These are phyloP conservation scores for Arabis hirsuta DNA, from an alignment of 345 rosid genomes.

Conservation along the genomic window DNA sequence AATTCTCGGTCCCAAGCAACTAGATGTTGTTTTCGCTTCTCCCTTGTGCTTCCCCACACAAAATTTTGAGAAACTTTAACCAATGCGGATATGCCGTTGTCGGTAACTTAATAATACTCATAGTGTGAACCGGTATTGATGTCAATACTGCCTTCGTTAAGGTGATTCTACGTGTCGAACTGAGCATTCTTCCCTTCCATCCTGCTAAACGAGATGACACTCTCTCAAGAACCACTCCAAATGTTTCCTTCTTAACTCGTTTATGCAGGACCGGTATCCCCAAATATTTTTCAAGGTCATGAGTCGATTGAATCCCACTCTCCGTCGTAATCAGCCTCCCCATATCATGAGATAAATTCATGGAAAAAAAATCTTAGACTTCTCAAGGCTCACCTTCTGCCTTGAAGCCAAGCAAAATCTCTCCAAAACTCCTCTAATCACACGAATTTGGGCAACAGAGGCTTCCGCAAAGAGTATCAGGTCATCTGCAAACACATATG, in stretches of 20 bases:
- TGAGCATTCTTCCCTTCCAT: no score
- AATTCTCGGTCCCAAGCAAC: no score
- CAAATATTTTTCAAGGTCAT: neutral
- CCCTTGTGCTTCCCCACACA: no score
- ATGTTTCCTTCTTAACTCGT: neutral
- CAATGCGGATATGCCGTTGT: no score
- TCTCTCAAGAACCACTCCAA: neutral
- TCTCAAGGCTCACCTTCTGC: neutral
- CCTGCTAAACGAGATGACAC: neutral
- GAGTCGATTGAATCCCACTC: neutral
- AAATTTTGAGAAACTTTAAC: no score
- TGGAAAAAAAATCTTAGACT: neutral
- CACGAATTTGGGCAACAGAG: neutral
- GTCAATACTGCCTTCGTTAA: no score
- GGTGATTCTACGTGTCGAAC: no score
- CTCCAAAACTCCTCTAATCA: neutral
- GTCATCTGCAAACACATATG: no score
- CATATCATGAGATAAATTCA: neutral
- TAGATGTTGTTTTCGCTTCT: no score
- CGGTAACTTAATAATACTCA: no score
- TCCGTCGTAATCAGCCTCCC: neutral
- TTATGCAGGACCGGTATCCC: neutral
- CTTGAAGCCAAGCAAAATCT: neutral
- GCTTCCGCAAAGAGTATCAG: no score
- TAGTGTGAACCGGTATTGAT: no score